Evolutionary conservation across 1,139 yeast species (phyloP).

Genomic region (Nakaseomyces nivariensis): DNA sequence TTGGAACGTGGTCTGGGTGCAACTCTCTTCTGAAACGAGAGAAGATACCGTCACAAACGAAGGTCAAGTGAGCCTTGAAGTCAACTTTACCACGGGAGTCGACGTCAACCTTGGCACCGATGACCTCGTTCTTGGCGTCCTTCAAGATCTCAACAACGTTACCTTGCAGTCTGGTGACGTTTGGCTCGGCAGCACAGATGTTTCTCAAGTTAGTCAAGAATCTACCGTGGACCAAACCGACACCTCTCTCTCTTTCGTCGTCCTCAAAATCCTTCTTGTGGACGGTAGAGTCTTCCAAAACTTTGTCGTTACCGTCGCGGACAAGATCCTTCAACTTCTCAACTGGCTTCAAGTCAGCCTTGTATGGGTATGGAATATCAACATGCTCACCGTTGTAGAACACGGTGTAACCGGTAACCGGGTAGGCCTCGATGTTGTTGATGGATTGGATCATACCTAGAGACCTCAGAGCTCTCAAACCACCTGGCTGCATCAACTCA

Average conservation of each 20-base stretch:
- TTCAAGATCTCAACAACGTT: slow-evolving; percentile 59
- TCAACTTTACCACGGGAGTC: slow-evolving; percentile 30
- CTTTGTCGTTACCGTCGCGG: slow-evolving; percentile 43
- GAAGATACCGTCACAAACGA: slow-evolving; percentile 89
- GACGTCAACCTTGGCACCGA: slow-evolving; percentile 52
- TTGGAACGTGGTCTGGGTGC: slow-evolving; percentile 47
- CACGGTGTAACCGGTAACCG: slow-evolving; percentile 73
- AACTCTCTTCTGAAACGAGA: slow-evolving; percentile 81
- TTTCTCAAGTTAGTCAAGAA: slow-evolving; percentile 67
- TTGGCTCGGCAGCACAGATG: slow-evolving; percentile 58
- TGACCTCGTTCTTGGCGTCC: slow-evolving; percentile 44
- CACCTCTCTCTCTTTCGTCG: slow-evolving; percentile 60
- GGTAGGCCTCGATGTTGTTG: slow-evolving; percentile 72
- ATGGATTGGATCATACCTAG: slow-evolving; percentile 75
- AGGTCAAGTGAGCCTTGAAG: slow-evolving; percentile 53
- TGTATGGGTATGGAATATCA: slow-evolving; percentile 61
- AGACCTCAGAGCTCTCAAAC: slow-evolving; percentile 68
- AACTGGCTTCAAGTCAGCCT: slow-evolving; percentile 38
- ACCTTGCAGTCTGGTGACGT: slow-evolving; percentile 72
- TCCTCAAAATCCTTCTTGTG: slow-evolving; percentile 45
- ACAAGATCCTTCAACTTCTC: slow-evolving; percentile 48
- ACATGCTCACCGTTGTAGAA: slow-evolving; percentile 51
- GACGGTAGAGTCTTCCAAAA: slow-evolving; percentile 42
- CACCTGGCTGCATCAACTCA: slow-evolving; percentile 93
- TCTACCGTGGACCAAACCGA: slow-evolving; percentile 86